These are phyloP conservation scores for Sporothrix dimorphospora DNA, from an alignment of 2,329 filamentous ascomycete genomes.

Conservation along the genomic window DNA sequence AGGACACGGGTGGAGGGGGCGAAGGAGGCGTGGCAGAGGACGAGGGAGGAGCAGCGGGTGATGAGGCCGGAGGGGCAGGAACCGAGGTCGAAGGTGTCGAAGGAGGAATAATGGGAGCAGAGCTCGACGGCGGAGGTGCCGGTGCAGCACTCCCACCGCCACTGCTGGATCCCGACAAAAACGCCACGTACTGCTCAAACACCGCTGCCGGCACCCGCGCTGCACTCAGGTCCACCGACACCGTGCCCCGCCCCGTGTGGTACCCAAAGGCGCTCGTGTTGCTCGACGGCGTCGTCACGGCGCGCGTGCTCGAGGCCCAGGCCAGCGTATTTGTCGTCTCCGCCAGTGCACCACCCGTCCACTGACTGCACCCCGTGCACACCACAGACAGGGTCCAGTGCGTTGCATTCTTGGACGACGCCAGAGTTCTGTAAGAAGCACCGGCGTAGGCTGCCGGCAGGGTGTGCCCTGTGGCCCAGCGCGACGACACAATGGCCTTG, in stretches of 20 bases:
- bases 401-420: conserved; percentile 36
- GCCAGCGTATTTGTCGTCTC: conserved; percentile 35
- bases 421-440: conserved; percentile 35
- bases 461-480: conserved; percentile 40
- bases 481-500: conserved; percentile 43
- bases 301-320: conserved; percentile 36
- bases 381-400: conserved; percentile 40
- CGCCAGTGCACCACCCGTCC: conserved; percentile 33
- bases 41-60: background rate
- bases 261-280: conserved; percentile 37
- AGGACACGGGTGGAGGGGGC: background rate
- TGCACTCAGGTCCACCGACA: conserved; percentile 17
- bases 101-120: background rate
- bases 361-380: conserved; percentile 37
- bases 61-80: background rate
- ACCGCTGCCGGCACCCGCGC: conserved; percentile 16
- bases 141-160: background rate
- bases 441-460: conserved; percentile 32
- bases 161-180: background rate
- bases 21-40: background rate
- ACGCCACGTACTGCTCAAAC: conserved; percentile 25
- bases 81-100: background rate
- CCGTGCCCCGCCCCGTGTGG: conserved; percentile 33
- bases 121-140: conserved; percentile 1
- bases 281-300: conserved; percentile 33